Percentiles rank a stretch among this genome's conserved stretches.
Conservation (phyloP, 164 flowering plant species). For the Dillenia turbinata region DNA sequence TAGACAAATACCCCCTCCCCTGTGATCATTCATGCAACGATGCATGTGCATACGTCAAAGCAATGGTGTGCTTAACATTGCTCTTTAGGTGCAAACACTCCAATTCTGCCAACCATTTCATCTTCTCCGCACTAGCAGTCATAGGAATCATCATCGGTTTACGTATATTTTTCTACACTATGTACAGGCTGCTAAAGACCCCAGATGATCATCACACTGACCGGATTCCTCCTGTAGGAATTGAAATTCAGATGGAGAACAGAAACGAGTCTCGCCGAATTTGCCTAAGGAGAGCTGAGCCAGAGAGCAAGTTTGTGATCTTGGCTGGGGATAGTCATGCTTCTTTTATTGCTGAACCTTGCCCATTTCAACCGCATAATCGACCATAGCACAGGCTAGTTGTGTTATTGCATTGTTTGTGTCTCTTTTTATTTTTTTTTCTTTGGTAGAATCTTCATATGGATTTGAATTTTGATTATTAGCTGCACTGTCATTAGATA, state of each 20-base stretch:
- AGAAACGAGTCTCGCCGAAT: background rate
- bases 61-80: slow-evolving; percentile 32
- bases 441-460: no score
- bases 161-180: slow-evolving; percentile 18
- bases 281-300: background rate
- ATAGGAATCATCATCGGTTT: slow-evolving; percentile 19
- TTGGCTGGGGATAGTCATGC: slow-evolving; percentile 13
- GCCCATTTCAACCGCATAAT: slow-evolving; percentile 2
- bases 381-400: no score
- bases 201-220: background rate
- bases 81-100: slow-evolving; percentile 21
- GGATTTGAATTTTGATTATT: no score
- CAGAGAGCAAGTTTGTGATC: slow-evolving; percentile 14
- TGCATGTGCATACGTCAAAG: no score
- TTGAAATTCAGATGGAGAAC: slow-evolving; percentile 10
- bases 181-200: slow-evolving; percentile 10
- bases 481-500: no score
- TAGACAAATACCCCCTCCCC: no score
- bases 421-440: no score
- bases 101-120: slow-evolving; percentile 20
- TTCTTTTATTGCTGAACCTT: slow-evolving; percentile 15
- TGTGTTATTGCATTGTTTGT: no score
- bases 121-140: slow-evolving; percentile 22
- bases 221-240: background rate
- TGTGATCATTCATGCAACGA: no score